Evolutionary conservation across 345 rosid species (phyloP), one percentile per base, ranked within the genome.

Genomic region (Corymbia maculata): DNA sequence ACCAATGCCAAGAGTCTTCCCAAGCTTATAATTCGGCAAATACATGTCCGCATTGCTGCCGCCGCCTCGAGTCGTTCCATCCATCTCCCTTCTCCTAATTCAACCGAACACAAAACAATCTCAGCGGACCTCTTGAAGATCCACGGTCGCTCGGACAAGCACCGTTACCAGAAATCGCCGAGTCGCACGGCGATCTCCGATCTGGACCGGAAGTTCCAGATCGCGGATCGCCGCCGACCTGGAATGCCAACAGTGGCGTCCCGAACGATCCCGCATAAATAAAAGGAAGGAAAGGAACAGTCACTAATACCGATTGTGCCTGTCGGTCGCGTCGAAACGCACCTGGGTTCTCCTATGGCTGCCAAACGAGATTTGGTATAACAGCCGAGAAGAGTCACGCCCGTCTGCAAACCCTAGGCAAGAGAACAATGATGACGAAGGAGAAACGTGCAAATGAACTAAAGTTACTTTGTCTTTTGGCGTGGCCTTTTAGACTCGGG

Each of bases 1-100:
- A 88, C 99, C 99, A 22, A 98, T 96, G 85, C 99, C 99, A 68
- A 97, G 98, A 86, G 97, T 96, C 92, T 95, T 98, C 55, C 99
- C 99, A 64, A 97, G 98, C 94, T 95, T 98, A 92, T 97, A 98
- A 89, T 97, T 97, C 22, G 94, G 95, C 87, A 97, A 93, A 89
- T 90, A 93, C 89, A 92, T 90, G 85, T 98, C 99, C 49, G 92
- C 95, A 82, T 92, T 94, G 88, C 94, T 89, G 42, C 93, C 90
- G 50, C 93, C 90, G 50, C 96, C 94, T 87, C 96, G 93, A 85
- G 92, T 88, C 80, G 95, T 87, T 88, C 94, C 98, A 91, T 98
- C 99, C 97, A 95, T 95, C 90, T 90, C 90, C 88, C 91, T 91
- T 59, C 49, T 45, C 86, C 85, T 79, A 42, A 19, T 42, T 42